Evolutionary conservation across 495 filamentous ascomycete genomes (phyloP).

Genomic region (Pyrenula massariospora): DNA sequence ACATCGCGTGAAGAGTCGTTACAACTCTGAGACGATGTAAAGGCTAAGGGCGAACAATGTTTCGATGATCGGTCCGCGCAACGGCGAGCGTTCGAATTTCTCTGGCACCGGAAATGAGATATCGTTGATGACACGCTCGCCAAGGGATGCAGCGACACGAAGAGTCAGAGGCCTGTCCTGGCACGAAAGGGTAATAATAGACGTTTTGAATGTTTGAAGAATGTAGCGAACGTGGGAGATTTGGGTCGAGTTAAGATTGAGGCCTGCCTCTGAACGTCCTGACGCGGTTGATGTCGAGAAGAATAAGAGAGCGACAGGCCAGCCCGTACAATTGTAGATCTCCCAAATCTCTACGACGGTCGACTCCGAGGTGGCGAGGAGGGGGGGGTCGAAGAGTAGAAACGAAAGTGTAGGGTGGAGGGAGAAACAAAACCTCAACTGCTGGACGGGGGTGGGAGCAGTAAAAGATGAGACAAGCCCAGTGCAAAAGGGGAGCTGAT

Average conservation of each 20-base stretch:
- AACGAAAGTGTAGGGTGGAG: not conserved
- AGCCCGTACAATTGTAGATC: not conserved
- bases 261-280: not conserved
- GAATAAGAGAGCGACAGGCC: not conserved
- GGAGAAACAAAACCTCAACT: conserved; percentile 1
- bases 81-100: not conserved
- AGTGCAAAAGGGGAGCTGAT: conserved; percentile 1
- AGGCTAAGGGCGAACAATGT: not conserved
- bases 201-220: not conserved
- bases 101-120: not conserved
- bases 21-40: conserved; percentile 1
- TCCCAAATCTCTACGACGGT: not conserved
- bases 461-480: not conserved
- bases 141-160: not conserved
- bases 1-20: conserved; percentile 23
- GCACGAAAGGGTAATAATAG: not conserved
- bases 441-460: not conserved
- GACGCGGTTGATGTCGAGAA: not conserved
- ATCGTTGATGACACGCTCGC: not conserved
- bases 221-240: not conserved
- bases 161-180: not conserved
- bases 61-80: conserved; percentile 3
- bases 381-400: conserved; percentile 5
- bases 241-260: not conserved
- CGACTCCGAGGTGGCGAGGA: not conserved